Base-by-base conservation (phyloP, 495 filamentous ascomycete species). In the Penicillium silybi region DNA sequence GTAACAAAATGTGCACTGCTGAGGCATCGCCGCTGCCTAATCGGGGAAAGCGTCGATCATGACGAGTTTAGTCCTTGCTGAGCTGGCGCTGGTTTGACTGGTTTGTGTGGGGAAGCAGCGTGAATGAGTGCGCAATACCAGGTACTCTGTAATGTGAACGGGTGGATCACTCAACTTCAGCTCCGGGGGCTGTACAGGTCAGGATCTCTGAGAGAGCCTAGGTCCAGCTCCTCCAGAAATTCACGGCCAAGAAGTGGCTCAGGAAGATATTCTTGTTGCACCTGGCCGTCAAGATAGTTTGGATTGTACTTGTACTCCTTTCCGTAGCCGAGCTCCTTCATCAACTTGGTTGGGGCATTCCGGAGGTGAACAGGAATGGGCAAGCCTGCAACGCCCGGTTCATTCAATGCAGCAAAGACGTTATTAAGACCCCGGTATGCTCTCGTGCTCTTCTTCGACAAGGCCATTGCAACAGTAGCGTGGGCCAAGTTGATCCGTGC, bases 271-370 rank as follows among this genome's bases (percentile, higher is more conserved):
- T 93, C 88, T 69, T 98, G 93, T 58, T 75, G 78, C 16, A 97
- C 91, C 60, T 74, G 81, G n/a, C 93, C 93, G 54, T 90, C 83
- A 57, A 76, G 69, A 62, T 89, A 98, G 58, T 90, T 85, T 1
- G 93, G 93, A 60, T 95, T 95, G 67, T 98, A 98, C 63, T 98
- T 98, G 65, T 98, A 98, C 65, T 88, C 90, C 44, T 78, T 85
- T 9, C 93, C 93, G 57, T 89, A 90, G 1, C 89, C 92, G 42
- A 97, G 69, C 62, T 97, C 92, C 57, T 89, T 88, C 93, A 98
- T 95, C 58, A 97, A 61, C 59, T 82, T 80, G 6, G 93, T 97
- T 2, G 92, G 91, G 8, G 92, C 92, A 66, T 97, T 97, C 39
- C 93, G 71, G 45, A 98, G 69, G 70, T 98, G 93, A 34, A 95